Conservation (phyloP, 1,284 basidiomycete species). For the Fomitopsis schrenkii region DNA sequence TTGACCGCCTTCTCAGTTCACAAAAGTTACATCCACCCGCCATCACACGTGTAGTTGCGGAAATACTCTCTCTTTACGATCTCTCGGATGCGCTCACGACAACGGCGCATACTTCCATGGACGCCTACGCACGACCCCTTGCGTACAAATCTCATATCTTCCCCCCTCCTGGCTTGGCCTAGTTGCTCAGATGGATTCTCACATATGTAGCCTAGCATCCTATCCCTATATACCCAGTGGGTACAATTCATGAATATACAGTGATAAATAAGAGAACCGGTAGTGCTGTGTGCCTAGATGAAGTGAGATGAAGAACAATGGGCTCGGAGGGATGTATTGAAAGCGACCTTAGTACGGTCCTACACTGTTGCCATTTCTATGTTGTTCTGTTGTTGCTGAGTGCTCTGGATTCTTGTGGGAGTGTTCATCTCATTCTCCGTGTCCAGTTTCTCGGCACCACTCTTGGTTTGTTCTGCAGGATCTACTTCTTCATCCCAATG, state of each 20-base stretch:
- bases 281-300: too few relatives aligned
- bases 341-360: too few relatives aligned
- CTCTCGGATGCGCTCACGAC: not conserved
- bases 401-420: too few relatives aligned
- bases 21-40: not conserved
- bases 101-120: not conserved
- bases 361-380: too few relatives aligned
- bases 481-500: too few relatives aligned
- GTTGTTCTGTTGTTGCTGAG: too few relatives aligned
- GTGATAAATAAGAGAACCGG: too few relatives aligned
- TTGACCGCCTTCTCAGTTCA: not conserved
- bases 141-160: not conserved
- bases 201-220: slow-evolving; percentile 1
- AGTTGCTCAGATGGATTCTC: not conserved
- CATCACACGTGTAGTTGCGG: not conserved
- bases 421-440: too few relatives aligned
- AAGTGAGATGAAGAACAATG: too few relatives aligned
- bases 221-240: not conserved
- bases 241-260: not conserved
- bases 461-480: too few relatives aligned
- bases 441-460: too few relatives aligned
- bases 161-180: not conserved
- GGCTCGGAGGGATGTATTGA: too few relatives aligned
- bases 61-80: not conserved
- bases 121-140: not conserved